Percentiles rank a stretch among this genome's conserved stretches.
These are phyloP conservation scores for Aspergillus cavernicola DNA, from an alignment of 495 filamentous ascomycete species.

Conservation along the genomic window DNA sequence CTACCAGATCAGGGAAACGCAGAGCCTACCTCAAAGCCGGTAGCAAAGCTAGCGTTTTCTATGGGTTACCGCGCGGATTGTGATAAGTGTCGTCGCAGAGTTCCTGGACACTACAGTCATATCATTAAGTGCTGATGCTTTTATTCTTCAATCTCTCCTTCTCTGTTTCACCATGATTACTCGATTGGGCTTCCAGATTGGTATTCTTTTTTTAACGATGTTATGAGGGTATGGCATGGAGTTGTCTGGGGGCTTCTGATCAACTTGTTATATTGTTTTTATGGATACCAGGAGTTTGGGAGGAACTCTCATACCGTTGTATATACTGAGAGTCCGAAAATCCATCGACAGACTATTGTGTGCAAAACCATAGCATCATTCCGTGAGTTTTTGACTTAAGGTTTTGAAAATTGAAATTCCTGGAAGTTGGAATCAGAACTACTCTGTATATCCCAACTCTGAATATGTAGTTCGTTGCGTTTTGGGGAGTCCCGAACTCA, in stretches of 20 bases:
- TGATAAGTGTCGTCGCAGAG: conserved; percentile 74
- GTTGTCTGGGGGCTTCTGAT: not conserved
- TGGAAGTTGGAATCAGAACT: no score
- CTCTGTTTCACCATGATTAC: not conserved
- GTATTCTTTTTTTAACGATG: not conserved
- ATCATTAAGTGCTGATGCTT: conserved; percentile 47
- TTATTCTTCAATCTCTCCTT: not conserved
- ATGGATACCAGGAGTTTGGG: not conserved
- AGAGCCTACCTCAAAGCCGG: conserved; percentile 27
- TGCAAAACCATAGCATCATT: no score
- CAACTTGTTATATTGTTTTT: not conserved
- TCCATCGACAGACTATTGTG: no score
- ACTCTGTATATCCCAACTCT: no score
- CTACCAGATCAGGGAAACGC: not conserved
- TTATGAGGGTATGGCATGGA: conserved; percentile 1
- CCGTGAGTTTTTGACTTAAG: no score
- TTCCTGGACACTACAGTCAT: conserved; percentile 86
- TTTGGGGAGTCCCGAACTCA: not conserved
- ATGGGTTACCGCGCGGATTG: conserved; percentile 87
- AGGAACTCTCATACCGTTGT: not conserved
- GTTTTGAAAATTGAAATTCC: no score
- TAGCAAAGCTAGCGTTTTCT: conserved; percentile 59
- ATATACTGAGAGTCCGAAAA: no score
- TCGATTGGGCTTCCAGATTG: not conserved
- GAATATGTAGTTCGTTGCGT: no score